Conservation (phyloP, 441 rosid genomes). For the Breynia disticha region DNA sequence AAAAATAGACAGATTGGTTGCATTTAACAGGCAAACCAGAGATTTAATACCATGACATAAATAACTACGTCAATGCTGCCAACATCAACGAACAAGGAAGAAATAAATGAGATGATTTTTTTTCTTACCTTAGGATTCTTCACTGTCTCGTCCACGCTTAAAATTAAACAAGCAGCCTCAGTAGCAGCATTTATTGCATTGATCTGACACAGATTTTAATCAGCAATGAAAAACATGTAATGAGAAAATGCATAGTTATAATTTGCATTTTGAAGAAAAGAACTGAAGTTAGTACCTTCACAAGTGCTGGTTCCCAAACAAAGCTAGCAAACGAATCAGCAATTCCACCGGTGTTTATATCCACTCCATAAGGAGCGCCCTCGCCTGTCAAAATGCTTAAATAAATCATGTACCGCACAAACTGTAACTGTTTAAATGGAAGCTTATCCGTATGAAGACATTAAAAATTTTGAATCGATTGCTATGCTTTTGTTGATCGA, state of each 20-base stretch:
- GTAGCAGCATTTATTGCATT: conserved; percentile 98
- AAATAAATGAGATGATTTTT: background rate
- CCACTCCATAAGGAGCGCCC: conserved; percentile 93
- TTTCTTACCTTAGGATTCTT: conserved; percentile 88
- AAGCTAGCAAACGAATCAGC: conserved; percentile 90
- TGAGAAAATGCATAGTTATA: background rate
- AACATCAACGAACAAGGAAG: background rate
- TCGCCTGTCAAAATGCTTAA: conserved; percentile 43
- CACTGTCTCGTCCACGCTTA: conserved; percentile 95
- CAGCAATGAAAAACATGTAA: conserved; percentile 1
- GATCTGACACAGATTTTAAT: conserved; percentile 33
- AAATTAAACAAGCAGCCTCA: conserved; percentile 93
- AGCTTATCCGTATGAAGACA: too few species aligned
- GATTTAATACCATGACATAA: too few species aligned
- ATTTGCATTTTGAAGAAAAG: background rate
- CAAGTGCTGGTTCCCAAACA: conserved; percentile 99
- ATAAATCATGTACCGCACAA: background rate
- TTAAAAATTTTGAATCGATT: too few species aligned
- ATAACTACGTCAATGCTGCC: too few species aligned
- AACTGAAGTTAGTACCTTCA: conserved; percentile 43
- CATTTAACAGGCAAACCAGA: too few species aligned
- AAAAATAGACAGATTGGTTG: too few species aligned
- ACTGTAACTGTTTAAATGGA: too few species aligned
- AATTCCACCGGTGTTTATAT: conserved; percentile 92
- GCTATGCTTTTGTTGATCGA: too few species aligned